phyloP scores from a whole-genome alignment of 441 rosid genomes.

The Syzygium syzygioides region DNA sequence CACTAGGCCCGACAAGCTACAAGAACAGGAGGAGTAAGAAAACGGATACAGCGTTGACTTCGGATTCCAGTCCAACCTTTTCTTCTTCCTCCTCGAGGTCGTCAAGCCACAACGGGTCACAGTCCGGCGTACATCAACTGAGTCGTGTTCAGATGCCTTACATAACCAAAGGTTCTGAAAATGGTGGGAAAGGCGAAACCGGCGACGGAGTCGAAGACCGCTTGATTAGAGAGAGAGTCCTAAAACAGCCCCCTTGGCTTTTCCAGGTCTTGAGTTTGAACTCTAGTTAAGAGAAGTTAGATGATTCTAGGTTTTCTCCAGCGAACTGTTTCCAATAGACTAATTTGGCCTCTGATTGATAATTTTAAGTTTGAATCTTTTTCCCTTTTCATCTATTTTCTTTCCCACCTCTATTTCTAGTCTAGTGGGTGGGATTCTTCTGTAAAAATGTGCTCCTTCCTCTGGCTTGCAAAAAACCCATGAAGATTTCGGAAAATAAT shows the following conservation, averaged over 20 bases:
- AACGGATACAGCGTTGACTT: slow-evolving; percentile 23
- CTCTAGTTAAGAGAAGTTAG: slow-evolving; percentile 33
- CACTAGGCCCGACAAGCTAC: slow-evolving; percentile 64
- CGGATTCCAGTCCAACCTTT: slow-evolving; percentile 63
- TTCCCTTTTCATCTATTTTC: background rate
- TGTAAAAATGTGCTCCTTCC: slow-evolving; percentile 24
- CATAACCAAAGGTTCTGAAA: slow-evolving; percentile 16
- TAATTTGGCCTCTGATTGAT: slow-evolving; percentile 14
- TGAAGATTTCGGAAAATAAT: background rate
- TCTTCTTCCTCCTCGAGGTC: slow-evolving; percentile 78
- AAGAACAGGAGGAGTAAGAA: slow-evolving; percentile 28
- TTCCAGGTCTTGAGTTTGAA: slow-evolving; percentile 74
- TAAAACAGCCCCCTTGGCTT: slow-evolving; percentile 75
- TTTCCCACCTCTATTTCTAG: background rate
- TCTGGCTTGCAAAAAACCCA: slow-evolving; percentile 16
- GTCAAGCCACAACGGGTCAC: slow-evolving; percentile 39
- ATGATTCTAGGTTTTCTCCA: background rate
- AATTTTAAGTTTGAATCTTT: background rate
- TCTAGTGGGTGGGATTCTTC: slow-evolving; percentile 7
- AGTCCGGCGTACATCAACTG: slow-evolving; percentile 4
- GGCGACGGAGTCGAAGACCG: slow-evolving; percentile 35
- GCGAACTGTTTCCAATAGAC: slow-evolving; percentile 17
- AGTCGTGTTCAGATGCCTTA: slow-evolving; percentile 19
- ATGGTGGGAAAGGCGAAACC: slow-evolving; percentile 19
- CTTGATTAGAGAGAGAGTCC: slow-evolving; percentile 29